A percentile compares a stretch with the other conserved stretches of the same genome.
phyloP scores from a whole-genome alignment of 306 rosid species.

The Trifolium dubium region DNA sequence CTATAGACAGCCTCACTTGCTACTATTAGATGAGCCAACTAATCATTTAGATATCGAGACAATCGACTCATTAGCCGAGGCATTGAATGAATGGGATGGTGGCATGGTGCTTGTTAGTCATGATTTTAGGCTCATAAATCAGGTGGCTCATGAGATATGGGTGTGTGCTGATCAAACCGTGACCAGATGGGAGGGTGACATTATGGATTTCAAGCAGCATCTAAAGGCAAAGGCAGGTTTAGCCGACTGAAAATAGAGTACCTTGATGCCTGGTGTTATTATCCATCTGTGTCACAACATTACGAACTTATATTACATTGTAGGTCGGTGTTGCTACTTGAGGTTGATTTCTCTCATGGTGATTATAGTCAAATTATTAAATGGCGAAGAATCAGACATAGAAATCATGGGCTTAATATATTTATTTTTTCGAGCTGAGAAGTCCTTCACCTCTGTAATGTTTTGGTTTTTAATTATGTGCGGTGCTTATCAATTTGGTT shows the following conservation, averaged over 20 bases:
- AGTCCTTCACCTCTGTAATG: conserved; percentile 28
- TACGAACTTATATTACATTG: conserved; percentile 23
- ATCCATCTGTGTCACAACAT: too few species aligned
- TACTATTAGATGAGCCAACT: conserved; percentile 93
- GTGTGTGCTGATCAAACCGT: conserved; percentile 89
- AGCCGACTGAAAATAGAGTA: conserved; percentile 51
- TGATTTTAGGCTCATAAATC: conserved; percentile 98
- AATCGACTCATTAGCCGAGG: conserved; percentile 92
- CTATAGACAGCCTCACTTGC: conserved; percentile 87
- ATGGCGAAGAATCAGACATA: conserved; percentile 19
- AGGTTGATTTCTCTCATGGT: conserved; percentile 36
- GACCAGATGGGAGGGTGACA: conserved; percentile 91
- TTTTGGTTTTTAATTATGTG: conserved; percentile 34
- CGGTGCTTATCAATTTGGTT: conserved; percentile 12
- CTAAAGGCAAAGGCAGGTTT: conserved; percentile 80
- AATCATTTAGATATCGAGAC: conserved; percentile 98
- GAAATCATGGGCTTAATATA: conserved; percentile 40
- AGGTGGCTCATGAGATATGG: conserved; percentile 96
- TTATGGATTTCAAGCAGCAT: conserved; percentile 90
- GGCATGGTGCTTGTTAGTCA: conserved; percentile 98
- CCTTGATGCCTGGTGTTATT: not conserved
- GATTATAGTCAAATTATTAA: conserved; percentile 38
- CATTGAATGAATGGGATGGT: conserved; percentile 99
- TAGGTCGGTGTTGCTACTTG: conserved; percentile 38
- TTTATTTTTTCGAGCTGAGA: conserved; percentile 46